Evolutionary conservation across 495 filamentous ascomycete genomes (phyloP).

Genomic region (Neurospora intermedia): DNA sequence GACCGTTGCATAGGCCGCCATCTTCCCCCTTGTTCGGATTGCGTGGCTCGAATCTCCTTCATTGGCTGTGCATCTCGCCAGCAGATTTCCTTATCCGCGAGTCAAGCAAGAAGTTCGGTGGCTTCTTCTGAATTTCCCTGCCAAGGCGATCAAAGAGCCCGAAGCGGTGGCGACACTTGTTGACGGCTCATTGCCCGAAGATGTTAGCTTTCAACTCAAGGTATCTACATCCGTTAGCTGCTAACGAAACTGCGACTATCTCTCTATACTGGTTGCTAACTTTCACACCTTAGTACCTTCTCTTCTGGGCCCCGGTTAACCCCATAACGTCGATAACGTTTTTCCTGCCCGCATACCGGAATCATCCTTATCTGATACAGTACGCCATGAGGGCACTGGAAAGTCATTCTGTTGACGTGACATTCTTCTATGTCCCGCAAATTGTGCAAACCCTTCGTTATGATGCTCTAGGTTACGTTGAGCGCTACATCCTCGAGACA

Average conservation of each 20-base stretch:
- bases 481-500: slow-evolving; percentile 92
- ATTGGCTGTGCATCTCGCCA: slow-evolving; percentile 70
- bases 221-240: slow-evolving; percentile 25
- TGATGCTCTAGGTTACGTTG: slow-evolving; percentile 87
- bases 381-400: slow-evolving; percentile 96
- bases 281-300: slow-evolving; percentile 52
- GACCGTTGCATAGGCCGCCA: slow-evolving; percentile 27
- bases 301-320: slow-evolving; percentile 92
- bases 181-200: slow-evolving; percentile 58
- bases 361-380: slow-evolving; percentile 88
- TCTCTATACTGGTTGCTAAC: slow-evolving; percentile 24
- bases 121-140: slow-evolving; percentile 69
- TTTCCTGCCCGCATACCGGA: slow-evolving; percentile 87
- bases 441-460: slow-evolving; percentile 95
- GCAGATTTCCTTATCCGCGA: slow-evolving; percentile 64
- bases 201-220: slow-evolving; percentile 79
- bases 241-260: neutral
- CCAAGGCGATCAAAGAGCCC: slow-evolving; percentile 65
- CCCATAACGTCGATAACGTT: slow-evolving; percentile 86
- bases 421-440: slow-evolving; percentile 97
- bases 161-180: slow-evolving; percentile 76
- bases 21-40: slow-evolving; percentile 55
- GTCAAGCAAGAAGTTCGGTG: slow-evolving; percentile 65
- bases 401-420: slow-evolving; percentile 85
- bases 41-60: slow-evolving; percentile 80